Conservation (phyloP, 306 rosid species). For the Gynostemma pentaphyllum region DNA sequence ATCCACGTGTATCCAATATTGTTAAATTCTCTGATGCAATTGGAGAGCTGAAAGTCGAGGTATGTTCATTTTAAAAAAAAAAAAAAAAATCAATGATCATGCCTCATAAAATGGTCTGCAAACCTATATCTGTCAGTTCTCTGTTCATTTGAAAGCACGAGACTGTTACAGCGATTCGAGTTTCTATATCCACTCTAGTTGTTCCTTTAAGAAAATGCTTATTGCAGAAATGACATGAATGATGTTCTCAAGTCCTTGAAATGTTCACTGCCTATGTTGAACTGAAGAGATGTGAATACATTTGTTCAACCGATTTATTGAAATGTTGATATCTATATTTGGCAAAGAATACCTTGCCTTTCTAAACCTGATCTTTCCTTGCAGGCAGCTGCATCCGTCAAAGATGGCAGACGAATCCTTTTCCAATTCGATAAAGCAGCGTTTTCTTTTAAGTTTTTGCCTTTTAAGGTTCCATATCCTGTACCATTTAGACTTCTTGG, state of each 20-base stretch:
- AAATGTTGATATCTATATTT: too few relatives aligned
- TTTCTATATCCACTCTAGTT: too few relatives aligned
- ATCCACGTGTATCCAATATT: constrained; percentile 73
- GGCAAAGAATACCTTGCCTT: neutral
- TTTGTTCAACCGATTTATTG: too few relatives aligned
- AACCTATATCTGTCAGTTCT: neutral
- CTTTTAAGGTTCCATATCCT: constrained; percentile 99
- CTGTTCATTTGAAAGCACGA: too few relatives aligned
- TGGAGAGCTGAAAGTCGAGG: constrained; percentile 99
- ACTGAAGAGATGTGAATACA: too few relatives aligned
- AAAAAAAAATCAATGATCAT: too few relatives aligned
- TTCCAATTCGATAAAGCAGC: constrained; percentile 91
- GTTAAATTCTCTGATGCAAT: constrained; percentile 82
- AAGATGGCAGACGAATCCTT: constrained; percentile 77
- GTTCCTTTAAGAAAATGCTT: too few relatives aligned
- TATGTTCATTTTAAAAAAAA: too few relatives aligned
- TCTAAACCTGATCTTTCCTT: neutral
- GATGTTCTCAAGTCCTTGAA: too few relatives aligned
- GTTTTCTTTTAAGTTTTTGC: constrained; percentile 65
- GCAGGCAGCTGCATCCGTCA: constrained; percentile 78
- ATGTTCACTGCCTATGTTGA: too few relatives aligned
- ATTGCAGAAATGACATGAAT: too few relatives aligned
- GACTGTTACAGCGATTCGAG: too few relatives aligned
- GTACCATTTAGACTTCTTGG: constrained; percentile 92
- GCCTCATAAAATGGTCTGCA: neutral